A percentile compares a stretch with the other conserved stretches of the same genome.
Conservation (phyloP, 306 rosid species). For the Potentilla sterilis region DNA sequence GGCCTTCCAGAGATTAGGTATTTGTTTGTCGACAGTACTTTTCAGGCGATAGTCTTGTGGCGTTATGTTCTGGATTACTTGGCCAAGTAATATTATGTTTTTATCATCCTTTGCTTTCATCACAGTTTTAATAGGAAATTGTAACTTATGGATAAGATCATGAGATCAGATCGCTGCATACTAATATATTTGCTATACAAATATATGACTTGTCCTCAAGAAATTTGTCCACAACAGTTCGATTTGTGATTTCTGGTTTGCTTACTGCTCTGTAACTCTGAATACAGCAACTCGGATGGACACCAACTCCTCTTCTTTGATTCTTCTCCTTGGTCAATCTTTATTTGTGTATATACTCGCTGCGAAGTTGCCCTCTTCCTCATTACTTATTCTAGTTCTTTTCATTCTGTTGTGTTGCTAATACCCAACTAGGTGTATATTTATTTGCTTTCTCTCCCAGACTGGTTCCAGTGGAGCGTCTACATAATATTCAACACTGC, state of each 20-base stretch:
- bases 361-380: too few species aligned
- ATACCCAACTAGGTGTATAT: too few species aligned
- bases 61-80: conserved; percentile 33
- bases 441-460: too few species aligned
- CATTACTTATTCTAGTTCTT: too few species aligned
- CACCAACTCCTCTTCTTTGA: neutral
- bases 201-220: neutral
- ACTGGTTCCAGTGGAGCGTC: too few species aligned
- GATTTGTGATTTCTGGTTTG: neutral
- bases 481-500: too few species aligned
- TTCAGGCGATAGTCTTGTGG: conserved; percentile 26
- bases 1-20: conserved; percentile 39
- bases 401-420: too few species aligned
- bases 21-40: conserved; percentile 7
- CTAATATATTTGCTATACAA: neutral
- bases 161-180: neutral
- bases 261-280: neutral
- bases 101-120: neutral
- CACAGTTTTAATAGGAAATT: neutral
- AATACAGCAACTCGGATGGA: too few species aligned
- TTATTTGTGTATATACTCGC: too few species aligned
- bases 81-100: conserved; percentile 29
- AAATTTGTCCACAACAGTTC: neutral
- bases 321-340: neutral
- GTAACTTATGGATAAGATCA: conserved; percentile 7